Percentiles rank a stretch among this genome's conserved stretches.
Evolutionary conservation across 192 early-diverging fungal species (phyloP).

Genomic region (Pilobolus umbonatus): DNA sequence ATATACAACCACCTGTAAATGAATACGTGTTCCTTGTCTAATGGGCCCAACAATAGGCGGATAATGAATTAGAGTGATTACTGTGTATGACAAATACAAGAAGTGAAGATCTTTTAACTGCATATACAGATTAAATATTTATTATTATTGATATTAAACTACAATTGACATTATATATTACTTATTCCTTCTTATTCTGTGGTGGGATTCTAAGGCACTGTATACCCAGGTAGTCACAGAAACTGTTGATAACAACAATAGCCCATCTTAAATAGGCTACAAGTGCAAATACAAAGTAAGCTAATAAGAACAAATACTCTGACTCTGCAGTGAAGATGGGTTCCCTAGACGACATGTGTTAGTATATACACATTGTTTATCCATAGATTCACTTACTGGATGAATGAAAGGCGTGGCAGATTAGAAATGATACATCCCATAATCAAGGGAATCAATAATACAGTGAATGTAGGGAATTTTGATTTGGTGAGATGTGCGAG

Average conservation of each 20-base stretch:
- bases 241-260: slow-evolving; percentile 77
- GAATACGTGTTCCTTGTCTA: too few relatives aligned
- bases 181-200: slow-evolving; percentile 1
- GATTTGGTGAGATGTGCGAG: slow-evolving; percentile 83
- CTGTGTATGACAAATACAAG: too few relatives aligned
- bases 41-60: too few relatives aligned
- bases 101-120: too few relatives aligned
- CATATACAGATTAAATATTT: too few relatives aligned
- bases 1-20: too few relatives aligned
- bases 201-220: slow-evolving; percentile 74
- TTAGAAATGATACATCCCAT: slow-evolving; percentile 67
- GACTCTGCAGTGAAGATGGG: slow-evolving; percentile 61
- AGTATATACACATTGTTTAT: too few relatives aligned
- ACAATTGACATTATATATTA: too few relatives aligned
- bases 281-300: slow-evolving; percentile 65
- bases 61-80: too few relatives aligned
- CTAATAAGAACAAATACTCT: slow-evolving; percentile 67
- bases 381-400: slow-evolving; percentile 33
- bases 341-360: slow-evolving; percentile 34
- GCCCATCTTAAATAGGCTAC: slow-evolving; percentile 86
- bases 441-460: slow-evolving; percentile 69
- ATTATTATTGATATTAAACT: too few relatives aligned
- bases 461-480: slow-evolving; percentile 78
- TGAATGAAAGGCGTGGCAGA: slow-evolving; percentile 46
- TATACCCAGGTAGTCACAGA: slow-evolving; percentile 84